Base-by-base conservation (phyloP, 2,329 filamentous ascomycete species). In the Sporothrix euskadiensis region DNA sequence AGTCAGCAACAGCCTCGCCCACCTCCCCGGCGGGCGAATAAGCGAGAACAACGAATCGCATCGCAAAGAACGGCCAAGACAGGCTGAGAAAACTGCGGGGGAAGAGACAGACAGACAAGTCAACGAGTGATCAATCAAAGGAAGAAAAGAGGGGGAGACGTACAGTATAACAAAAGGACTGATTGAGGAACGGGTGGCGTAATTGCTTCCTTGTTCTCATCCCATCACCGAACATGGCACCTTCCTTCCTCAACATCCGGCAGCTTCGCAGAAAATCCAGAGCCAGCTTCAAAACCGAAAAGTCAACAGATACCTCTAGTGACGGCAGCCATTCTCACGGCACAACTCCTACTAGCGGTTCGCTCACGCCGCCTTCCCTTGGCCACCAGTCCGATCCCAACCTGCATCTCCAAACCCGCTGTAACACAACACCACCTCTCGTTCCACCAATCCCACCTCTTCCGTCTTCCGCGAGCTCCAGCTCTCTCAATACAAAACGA, bases 181-280 rank as follows among this genome's bases (percentile, higher is more conserved):
- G 35, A 26, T 12, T 22, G 41, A 41, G 61, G 44, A 49, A 66
- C 61, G 16, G 61, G 39, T 47, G 61, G 61, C 61, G 39, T 32
- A 12, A n/a, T 22, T 68, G 16, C 65, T 49, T n/a, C 44, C 44
- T 32, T n/a, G 41, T 68, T 35, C 41, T 32, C 9, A 49, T 26
- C 6, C 16, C 30, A 39, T 56, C 68, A 44, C 7, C 35, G 9
- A 22, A 22, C 54, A 90, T 90, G 88, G 84, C 87, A 73, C 87
- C 88, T 47, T 83, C 90, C 59, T 93, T 97, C 79, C 86, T 96
- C 75, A 87, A 81, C 77, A 81, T 88, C 78, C 93, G 89, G 82
- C 90, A 91, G 79, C 83, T 97, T 73, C 91, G 93, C 78, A 89
- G 93, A 78, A 90, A 91, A 78, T 96, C 92, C 73, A 91, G 87